Evolutionary conservation across 306 rosid species (phyloP), one percentile per base, ranked within the genome.

Genomic region (Crataegus laevigata): DNA sequence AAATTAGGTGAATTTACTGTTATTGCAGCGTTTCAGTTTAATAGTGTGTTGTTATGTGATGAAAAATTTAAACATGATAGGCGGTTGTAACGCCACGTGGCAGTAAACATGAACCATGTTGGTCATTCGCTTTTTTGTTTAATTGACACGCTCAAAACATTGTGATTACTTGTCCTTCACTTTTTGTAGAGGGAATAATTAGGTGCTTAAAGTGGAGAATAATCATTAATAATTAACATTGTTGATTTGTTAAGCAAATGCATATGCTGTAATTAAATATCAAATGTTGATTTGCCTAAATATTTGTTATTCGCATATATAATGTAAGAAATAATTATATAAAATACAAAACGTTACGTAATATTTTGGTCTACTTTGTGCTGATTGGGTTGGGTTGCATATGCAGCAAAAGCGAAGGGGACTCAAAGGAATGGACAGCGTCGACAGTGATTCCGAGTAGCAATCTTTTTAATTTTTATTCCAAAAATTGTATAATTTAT

Each of bases 371-470:
- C 6, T 0, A 3, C 10, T 34, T 40, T 21, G 45, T 77, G 36
- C 36, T 63, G 61, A 60, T 70, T 79, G 61, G 54, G 62, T 52
- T 71, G 76, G 58, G 22, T 36, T 77, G 71, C 14, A 77, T 69
- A 45, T 75, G 89, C 93, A 89, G 94, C 91, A 84, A 84, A 89
- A 89, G 83, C 75, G 86, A 79, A 84, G 90, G 76, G 94, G 91
- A 8, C 81, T 89, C 74, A 87, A 89, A 74, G 94, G 94, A 81
- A 80, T 87, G 90, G 90, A 85, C 77, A 78, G 71, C 80, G 11
- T 83, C 78, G 86, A 83, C 36, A 83, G 84, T 21, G 86, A 83
- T 12, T 83, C 86, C 5, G 84, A 79, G 83, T 83, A 83, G 81
- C 1, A 11, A 4, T 3, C 47, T 21, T 61, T 2, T 40, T 54